phyloP scores from a whole-genome alignment of 306 rosid species.

The Corylus avellana region DNA sequence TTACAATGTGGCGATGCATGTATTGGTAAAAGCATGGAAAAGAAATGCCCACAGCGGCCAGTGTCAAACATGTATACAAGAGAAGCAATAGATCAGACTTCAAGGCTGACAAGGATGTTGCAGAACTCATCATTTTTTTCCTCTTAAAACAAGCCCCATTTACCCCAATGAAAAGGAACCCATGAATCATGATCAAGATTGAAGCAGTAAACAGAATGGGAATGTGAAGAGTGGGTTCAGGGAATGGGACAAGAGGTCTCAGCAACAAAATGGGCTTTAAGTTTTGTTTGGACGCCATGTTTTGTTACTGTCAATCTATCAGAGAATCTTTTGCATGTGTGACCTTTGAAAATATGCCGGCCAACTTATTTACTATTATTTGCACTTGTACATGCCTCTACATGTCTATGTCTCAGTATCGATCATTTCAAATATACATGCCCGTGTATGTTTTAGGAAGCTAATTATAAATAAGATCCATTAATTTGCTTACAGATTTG shows the following conservation, averaged over 20 bases:
- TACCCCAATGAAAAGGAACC: too few species aligned
- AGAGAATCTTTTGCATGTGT: conserved; percentile 15
- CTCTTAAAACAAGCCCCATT: too few species aligned
- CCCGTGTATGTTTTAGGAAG: too few species aligned
- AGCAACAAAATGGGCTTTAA: conserved; percentile 38
- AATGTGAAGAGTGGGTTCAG: conserved; percentile 11
- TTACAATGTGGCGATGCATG: neutral
- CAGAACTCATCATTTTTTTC: neutral
- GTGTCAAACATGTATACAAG: too few species aligned
- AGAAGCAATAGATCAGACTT: too few species aligned
- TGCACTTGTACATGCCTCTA: neutral
- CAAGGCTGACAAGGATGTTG: too few species aligned
- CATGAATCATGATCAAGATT: too few species aligned
- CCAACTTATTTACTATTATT: neutral
- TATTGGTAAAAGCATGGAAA: neutral
- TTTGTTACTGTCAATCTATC: conserved; percentile 18
- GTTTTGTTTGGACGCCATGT: conserved; percentile 10
- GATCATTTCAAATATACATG: too few species aligned
- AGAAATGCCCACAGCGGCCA: too few species aligned
- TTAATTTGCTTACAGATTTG: neutral
- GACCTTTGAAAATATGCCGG: neutral
- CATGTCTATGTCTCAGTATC: too few species aligned
- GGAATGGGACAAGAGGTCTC: conserved; percentile 19
- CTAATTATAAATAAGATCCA: too few species aligned
- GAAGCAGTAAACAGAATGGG: neutral